phyloP scores from a whole-genome alignment of 495 filamentous ascomycete genomes.

The Penicillium lagena region DNA sequence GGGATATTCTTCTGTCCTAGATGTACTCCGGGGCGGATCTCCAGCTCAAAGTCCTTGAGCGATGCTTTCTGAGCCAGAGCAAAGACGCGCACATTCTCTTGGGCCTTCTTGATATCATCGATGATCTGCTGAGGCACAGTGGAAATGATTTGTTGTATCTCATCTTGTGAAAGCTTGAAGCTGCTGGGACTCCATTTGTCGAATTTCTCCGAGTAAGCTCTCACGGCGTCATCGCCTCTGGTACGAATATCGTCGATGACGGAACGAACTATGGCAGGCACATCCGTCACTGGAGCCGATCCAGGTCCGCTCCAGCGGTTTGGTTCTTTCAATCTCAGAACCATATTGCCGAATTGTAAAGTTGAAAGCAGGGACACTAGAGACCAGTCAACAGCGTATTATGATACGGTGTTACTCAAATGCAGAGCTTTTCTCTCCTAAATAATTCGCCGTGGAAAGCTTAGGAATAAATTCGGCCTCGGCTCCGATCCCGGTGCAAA shows the following conservation, averaged over 20 bases:
- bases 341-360: background rate
- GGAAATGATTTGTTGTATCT: slow-evolving; percentile 17
- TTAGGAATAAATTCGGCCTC: too few species aligned
- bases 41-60: slow-evolving; percentile 41
- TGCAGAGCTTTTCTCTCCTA: too few species aligned
- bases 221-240: slow-evolving; percentile 41
- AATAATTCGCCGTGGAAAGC: too few species aligned
- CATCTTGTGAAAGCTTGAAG: slow-evolving; percentile 31
- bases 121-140: slow-evolving; percentile 34
- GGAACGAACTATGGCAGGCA: slow-evolving; percentile 30
- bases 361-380: too few species aligned
- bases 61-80: slow-evolving; percentile 37
- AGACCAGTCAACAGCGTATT: too few species aligned
- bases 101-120: slow-evolving; percentile 46
- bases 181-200: slow-evolving; percentile 46
- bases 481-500: too few species aligned
- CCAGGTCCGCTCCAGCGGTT: slow-evolving; percentile 1
- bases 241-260: slow-evolving; percentile 43
- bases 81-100: slow-evolving; percentile 44
- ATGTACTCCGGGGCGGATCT: slow-evolving; percentile 42
- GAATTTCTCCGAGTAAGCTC: slow-evolving; percentile 46
- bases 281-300: slow-evolving; percentile 4
- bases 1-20: slow-evolving; percentile 45
- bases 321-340: slow-evolving; percentile 9
- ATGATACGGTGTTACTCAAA: too few species aligned